These are phyloP conservation scores for Yamadazyma triangularis DNA, from an alignment of 1,139 yeast species.

Conservation along the genomic window DNA sequence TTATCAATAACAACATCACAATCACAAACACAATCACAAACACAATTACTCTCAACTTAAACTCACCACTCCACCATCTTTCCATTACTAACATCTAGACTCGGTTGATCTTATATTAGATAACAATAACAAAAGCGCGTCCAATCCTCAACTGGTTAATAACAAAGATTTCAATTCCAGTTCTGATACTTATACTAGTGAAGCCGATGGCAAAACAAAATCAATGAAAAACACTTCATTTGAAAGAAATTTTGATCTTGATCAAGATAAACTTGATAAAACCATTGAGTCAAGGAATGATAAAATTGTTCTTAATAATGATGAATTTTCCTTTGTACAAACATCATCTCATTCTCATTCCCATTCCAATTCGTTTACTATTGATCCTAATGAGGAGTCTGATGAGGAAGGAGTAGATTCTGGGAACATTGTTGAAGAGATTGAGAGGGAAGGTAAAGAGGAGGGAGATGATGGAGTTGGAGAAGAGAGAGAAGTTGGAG, in stretches of 20 bases:
- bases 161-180: conserved; percentile 33
- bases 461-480: background rate
- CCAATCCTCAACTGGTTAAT: too few relatives aligned
- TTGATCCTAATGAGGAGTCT: background rate
- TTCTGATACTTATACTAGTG: conserved; percentile 42
- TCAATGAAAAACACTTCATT: conserved; percentile 12
- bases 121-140: conserved; percentile 11
- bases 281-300: conserved; percentile 11
- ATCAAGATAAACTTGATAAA: conserved; percentile 14
- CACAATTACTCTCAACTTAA: too few relatives aligned
- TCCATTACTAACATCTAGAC: background rate
- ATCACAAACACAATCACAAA: too few relatives aligned
- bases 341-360: background rate
- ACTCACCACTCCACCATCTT: too few relatives aligned
- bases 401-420: background rate
- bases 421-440: background rate
- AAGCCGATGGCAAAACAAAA: conserved; percentile 8
- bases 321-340: conserved; percentile 24
- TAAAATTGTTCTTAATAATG: conserved; percentile 13
- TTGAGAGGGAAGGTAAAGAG: conserved; percentile 1
- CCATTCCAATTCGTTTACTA: background rate
- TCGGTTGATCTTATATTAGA: background rate
- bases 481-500: too few relatives aligned
- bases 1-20: too few relatives aligned
- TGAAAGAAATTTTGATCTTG: conserved; percentile 26